Base-by-base conservation (phyloP, 2,329 filamentous ascomycete genomes). In the Verticillium nonalfalfae region DNA sequence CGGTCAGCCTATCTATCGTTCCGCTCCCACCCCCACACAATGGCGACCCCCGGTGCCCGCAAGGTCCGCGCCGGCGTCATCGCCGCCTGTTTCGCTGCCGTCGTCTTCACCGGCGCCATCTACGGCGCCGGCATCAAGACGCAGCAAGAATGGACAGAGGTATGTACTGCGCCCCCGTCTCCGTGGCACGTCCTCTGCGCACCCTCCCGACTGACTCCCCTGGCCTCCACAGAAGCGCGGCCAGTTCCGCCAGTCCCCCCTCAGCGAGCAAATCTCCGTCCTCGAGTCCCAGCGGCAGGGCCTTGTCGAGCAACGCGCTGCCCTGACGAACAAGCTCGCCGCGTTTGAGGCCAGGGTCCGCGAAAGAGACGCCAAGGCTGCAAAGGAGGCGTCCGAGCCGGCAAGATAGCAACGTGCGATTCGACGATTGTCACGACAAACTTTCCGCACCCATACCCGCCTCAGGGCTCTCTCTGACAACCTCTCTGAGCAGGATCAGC, bases 41-140 rank as follows among this genome's bases (percentile, higher is more conserved):
- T 61, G 61, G 58, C 63, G 15, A 65, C 62, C 36, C 63, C 66
- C 38, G 63, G 55, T 14, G 34, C 39, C 18, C 39, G 61, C 38
- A 72, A 69, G 63, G 65, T 66, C 34, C 63, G 64, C 45, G 65
- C 66, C 39, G 67, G 65, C 39, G 63, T 69, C 34, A 65, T 70
- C 60, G 80, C 80, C n/a, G 74, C 70, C 38, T 79, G 78, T 38
- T 75, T 81, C 63, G 77, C 75, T 3, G 79, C 78, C 62, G 75
- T 81, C 61, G 75, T 80, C 63, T 72, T 77, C 62, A 78, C 80
- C 36, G 79, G 80, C 62, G 70, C 77, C 55, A 73, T 79, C 56
- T 81, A 81, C 61, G 81, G 81, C 59, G 81, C 80, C 7, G 77
- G 78, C 56, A 68, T 83, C 56, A 82, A 82, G 71, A 75, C 75